These are phyloP conservation scores for Hemerocallis citrina DNA, from an alignment of 106 monocot genomes.

Conservation along the genomic window DNA sequence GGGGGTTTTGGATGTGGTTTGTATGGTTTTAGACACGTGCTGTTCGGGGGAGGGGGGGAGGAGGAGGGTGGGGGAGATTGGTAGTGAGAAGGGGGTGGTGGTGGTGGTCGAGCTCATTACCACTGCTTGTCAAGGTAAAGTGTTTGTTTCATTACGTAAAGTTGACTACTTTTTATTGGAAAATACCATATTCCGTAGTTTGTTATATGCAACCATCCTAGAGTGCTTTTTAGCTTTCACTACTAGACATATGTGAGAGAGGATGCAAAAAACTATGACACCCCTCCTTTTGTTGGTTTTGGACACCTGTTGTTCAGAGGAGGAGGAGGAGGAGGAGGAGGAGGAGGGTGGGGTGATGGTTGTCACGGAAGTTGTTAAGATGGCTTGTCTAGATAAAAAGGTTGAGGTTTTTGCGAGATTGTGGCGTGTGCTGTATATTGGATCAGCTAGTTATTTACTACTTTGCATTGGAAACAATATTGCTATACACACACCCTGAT, in stretches of 20 bases:
- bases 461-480: too few relatives aligned
- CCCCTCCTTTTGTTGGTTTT: not conserved
- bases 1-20: conserved; percentile 38
- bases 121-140: conserved; percentile 34
- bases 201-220: too few relatives aligned
- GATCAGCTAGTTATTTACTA: too few relatives aligned
- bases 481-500: too few relatives aligned
- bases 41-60: conserved; percentile 31
- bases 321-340: too few relatives aligned
- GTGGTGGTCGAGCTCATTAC: conserved; percentile 39
- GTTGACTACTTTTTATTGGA: not conserved
- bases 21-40: conserved; percentile 64
- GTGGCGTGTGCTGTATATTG: too few relatives aligned
- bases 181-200: not conserved
- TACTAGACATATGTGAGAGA: not conserved
- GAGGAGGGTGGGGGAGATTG: conserved; percentile 39
- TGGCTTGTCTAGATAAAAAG: too few relatives aligned
- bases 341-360: too few relatives aligned
- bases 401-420: too few relatives aligned
- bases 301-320: too few relatives aligned
- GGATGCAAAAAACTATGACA: not conserved
- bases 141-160: not conserved
- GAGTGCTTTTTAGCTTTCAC: not conserved
- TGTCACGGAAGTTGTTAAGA: too few relatives aligned
- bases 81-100: conserved; percentile 18